Conservation (phyloP, 1,284 basidiomycete genomes). For the Fomes fomentarius region DNA sequence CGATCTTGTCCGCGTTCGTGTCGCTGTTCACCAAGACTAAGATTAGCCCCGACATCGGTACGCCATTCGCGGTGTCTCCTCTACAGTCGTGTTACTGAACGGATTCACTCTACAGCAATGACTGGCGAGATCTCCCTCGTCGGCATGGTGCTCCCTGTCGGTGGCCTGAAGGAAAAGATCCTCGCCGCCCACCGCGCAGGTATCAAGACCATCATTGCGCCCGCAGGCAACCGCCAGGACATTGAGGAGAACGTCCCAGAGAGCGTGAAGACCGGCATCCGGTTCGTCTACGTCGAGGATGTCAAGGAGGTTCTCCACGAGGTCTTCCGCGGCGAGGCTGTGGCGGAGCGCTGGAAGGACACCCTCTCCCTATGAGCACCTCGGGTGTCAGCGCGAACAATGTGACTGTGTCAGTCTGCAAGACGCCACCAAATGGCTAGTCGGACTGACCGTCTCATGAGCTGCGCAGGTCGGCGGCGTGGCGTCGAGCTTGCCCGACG, state of each 20-base stretch:
- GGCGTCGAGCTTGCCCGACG: not conserved
- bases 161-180: constrained; percentile 95
- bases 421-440: no score
- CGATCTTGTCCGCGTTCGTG: constrained; percentile 90
- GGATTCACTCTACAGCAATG: constrained; percentile 65
- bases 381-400: not conserved
- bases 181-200: constrained; percentile 93
- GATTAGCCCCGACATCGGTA: constrained; percentile 87
- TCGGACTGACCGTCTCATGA: not conserved
- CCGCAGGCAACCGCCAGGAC: constrained; percentile 85
- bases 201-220: constrained; percentile 90
- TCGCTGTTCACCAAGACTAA: constrained; percentile 86
- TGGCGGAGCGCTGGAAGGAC: constrained; percentile 71
- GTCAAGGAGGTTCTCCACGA: constrained; percentile 87
- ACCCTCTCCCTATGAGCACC: constrained; percentile 36
- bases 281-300: constrained; percentile 92
- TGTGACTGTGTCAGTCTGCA: no score
- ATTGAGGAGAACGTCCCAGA: constrained; percentile 96
- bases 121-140: constrained; percentile 94
- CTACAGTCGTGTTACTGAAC: not conserved
- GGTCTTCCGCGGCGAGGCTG: constrained; percentile 71
- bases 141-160: constrained; percentile 92
- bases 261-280: constrained; percentile 92
- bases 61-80: constrained; percentile 31
- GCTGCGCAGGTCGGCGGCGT: not conserved